Evolutionary conservation across 1,284 basidiomycete species (phyloP).

Genomic region (Trametes hirsuta): DNA sequence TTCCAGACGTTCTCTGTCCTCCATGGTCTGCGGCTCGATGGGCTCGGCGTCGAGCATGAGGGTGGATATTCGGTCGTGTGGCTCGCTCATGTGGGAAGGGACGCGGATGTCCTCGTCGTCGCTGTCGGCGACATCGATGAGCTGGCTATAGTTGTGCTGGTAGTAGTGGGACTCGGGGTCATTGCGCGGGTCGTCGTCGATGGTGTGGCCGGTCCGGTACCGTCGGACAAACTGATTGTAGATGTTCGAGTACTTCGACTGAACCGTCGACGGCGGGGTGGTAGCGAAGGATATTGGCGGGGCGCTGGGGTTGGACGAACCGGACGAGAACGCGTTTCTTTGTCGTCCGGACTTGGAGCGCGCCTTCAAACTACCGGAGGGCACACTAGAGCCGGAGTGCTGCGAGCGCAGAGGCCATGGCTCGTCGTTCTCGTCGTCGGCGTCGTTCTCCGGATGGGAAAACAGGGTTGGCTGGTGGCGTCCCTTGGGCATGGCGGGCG

Average conservation of each 20-base stretch:
- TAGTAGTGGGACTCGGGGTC: slow-evolving; percentile 79
- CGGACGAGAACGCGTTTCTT: slow-evolving; percentile 41
- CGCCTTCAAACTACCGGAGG: slow-evolving; percentile 26
- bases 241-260: slow-evolving; percentile 61
- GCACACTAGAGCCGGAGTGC: slow-evolving; percentile 26
- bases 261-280: slow-evolving; percentile 30
- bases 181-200: slow-evolving; percentile 66
- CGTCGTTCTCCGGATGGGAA: slow-evolving; percentile 60
- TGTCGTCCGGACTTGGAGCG: slow-evolving; percentile 37
- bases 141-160: slow-evolving; percentile 69
- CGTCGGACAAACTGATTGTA: slow-evolving; percentile 79
- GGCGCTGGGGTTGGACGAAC: slow-evolving; percentile 34
- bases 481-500: slow-evolving; percentile 34
- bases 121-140: slow-evolving; percentile 74
- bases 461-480: slow-evolving; percentile 69
- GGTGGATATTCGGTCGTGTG: slow-evolving; percentile 54
- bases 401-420: slow-evolving; percentile 41
- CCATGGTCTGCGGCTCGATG: slow-evolving; percentile 62
- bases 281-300: slow-evolving; percentile 36
- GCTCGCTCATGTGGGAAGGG: slow-evolving; percentile 45
- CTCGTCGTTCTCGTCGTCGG: slow-evolving; percentile 45
- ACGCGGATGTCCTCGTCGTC: slow-evolving; percentile 69
- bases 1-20: slow-evolving; percentile 84
- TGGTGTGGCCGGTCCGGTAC: slow-evolving; percentile 62
- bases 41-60: slow-evolving; percentile 62